Base-by-base conservation (phyloP, 805 yeast species). In the Cyberlindnera saturnus region DNA sequence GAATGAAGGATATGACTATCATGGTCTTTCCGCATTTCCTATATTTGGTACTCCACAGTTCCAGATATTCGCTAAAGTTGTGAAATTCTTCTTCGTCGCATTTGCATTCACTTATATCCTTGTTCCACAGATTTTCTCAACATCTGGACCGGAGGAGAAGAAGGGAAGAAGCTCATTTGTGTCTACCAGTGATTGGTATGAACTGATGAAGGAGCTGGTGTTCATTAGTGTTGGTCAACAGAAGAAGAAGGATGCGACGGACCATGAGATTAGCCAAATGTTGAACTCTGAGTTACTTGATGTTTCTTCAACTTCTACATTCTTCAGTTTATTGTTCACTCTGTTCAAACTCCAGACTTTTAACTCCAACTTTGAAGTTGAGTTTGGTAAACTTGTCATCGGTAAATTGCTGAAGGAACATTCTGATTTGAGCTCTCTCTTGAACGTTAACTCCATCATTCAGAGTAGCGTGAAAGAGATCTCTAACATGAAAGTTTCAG, bases 21-120 rank as follows among this genome's bases (percentile, higher is more conserved):
- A 68, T 47, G 75, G 77, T 1, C 54, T 74, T 49, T 57, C 69
- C 23, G 70, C 74, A 0, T 53, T 73, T 43, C 79, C 79, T 38
- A 36, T 59, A 14, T 30, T 59, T 33, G 54, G 63, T 14, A 52
- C 57, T 28, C 62, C 64, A 11, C 41, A 58, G n/a, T 48, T 59
- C 26, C 42, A 49, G 8, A 55, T 57, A 36, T 53, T 66, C 16
- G 48, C 59, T 43, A 51, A 43, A 11, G 23, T 63, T 9, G 17
- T 58, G 1, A 63, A 64, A 39, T 20, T 59, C 15, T 41, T 59
- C 10, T 49, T 67, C 16, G 42, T 65, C 16, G 34, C 57, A 1
- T 55, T 45, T 11, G 47, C 64, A 3, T 19, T 56, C 15, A 13
- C 42, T 3, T 53, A 51, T 35, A 43, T 58, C 29, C 36, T 58